Evolutionary conservation across 192 early-diverging fungal genomes (phyloP).

Genomic region (Oehlia diaphana): DNA sequence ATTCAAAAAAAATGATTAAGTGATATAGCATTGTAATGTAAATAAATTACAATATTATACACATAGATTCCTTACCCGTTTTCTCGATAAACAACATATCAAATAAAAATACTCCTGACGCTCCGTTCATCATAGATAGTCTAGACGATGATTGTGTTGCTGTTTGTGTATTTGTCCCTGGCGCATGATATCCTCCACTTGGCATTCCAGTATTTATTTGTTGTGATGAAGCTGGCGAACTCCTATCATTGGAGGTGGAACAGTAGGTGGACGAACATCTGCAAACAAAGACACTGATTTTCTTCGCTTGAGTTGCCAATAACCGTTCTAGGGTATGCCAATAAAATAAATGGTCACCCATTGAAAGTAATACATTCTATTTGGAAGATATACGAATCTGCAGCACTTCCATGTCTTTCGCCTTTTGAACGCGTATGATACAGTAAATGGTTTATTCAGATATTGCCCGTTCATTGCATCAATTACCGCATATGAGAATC

Average conservation of each 20-base stretch:
- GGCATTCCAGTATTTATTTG: too few relatives aligned
- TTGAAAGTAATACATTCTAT: not conserved
- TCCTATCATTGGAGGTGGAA: too few relatives aligned
- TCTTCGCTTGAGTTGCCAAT: conserved; percentile 84
- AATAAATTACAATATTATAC: too few relatives aligned
- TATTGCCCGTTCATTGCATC: conserved; percentile 98
- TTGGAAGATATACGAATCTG: conserved; percentile 34
- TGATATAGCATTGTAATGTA: too few relatives aligned
- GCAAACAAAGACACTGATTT: conserved; percentile 75
- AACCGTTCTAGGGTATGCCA: conserved; percentile 68
- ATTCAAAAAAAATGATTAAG: too few relatives aligned
- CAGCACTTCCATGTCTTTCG: conserved; percentile 93
- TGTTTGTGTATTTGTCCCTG: not conserved
- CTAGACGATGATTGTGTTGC: not conserved
- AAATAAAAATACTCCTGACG: not conserved
- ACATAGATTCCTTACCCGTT: too few relatives aligned
- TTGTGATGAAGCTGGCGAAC: too few relatives aligned
- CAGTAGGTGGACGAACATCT: conserved; percentile 42
- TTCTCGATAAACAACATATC: too few relatives aligned
- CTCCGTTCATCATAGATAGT: conserved; percentile 13
- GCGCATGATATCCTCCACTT: not conserved
- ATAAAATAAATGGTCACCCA: not conserved
- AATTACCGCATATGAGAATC: conserved; percentile 94
- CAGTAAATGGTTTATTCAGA: conserved; percentile 88
- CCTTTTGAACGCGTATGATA: conserved; percentile 97